Evolutionary conservation across 441 rosid genomes (phyloP).

Genomic region (Arabidopsis lyrata): DNA sequence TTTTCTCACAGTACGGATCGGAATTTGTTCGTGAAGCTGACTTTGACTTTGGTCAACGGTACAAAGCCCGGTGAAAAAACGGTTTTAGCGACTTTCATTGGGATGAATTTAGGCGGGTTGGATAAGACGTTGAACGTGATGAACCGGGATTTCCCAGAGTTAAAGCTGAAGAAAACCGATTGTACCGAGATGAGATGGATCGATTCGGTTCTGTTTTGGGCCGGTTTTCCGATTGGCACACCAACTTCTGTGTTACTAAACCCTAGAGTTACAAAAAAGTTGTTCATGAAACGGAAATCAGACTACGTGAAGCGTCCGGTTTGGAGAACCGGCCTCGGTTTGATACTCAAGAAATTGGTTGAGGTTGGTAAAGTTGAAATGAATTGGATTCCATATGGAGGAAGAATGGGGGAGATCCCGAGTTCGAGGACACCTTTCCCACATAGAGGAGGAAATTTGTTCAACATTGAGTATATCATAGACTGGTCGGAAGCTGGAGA

Average conservation of each 20-base stretch:
- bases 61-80: slow-evolving; percentile 21
- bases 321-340: slow-evolving; percentile 30
- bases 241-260: slow-evolving; percentile 30
- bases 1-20: slow-evolving; percentile 38
- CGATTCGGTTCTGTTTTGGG: slow-evolving; percentile 42
- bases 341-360: slow-evolving; percentile 31
- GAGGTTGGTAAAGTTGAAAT: slow-evolving; percentile 33
- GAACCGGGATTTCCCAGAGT: slow-evolving; percentile 36
- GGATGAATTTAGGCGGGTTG: slow-evolving; percentile 41
- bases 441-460: slow-evolving; percentile 46
- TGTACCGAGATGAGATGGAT: slow-evolving; percentile 49
- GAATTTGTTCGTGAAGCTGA: slow-evolving; percentile 43
- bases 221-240: slow-evolving; percentile 14
- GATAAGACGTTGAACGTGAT: slow-evolving; percentile 20
- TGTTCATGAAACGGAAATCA: slow-evolving; percentile 47
- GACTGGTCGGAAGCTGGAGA: slow-evolving; percentile 29
- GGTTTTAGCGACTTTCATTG: slow-evolving; percentile 29
- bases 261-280: slow-evolving; percentile 1
- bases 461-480: slow-evolving; percentile 39
- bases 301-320: slow-evolving; percentile 40
- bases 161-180: slow-evolving; percentile 39
- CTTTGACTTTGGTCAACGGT: slow-evolving; percentile 23
- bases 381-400: slow-evolving; percentile 49
- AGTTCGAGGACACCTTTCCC: slow-evolving; percentile 42
- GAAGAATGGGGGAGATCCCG: slow-evolving; percentile 45